Evolutionary conservation across 208 protist species (phyloP).

Genomic region (Perkinsela sp.): DNA sequence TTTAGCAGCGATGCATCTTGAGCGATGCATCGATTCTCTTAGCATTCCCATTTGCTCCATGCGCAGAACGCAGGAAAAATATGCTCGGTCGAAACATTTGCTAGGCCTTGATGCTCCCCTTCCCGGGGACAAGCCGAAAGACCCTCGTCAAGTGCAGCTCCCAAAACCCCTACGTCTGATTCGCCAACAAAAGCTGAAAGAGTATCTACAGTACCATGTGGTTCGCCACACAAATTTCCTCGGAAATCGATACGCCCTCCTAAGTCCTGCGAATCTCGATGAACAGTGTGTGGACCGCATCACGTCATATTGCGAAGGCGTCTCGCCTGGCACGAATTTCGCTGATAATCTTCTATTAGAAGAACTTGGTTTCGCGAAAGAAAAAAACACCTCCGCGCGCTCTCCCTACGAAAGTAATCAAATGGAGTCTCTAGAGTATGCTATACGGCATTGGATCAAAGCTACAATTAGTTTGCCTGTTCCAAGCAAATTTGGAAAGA

Average conservation of each 20-base stretch:
- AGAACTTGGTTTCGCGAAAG: not conserved
- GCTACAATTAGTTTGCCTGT: conserved; percentile 27
- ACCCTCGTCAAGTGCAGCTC: not conserved
- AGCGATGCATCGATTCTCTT: not conserved
- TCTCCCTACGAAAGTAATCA: not conserved
- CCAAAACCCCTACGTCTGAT: not conserved
- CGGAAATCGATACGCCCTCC: not conserved
- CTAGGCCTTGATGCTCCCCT: not conserved
- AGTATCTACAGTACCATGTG: not conserved
- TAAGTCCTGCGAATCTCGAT: not conserved
- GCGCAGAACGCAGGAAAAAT: not conserved
- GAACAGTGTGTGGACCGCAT: not conserved
- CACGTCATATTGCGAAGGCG: not conserved
- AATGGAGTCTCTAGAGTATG: not conserved
- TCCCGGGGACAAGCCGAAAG: not conserved
- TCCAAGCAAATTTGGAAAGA: conserved; percentile 26
- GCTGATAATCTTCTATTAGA: not conserved
- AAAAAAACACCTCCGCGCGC: not conserved
- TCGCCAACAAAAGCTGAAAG: not conserved
- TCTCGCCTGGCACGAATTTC: not conserved
- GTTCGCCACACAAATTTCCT: not conserved
- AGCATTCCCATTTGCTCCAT: not conserved
- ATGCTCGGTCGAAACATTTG: not conserved
- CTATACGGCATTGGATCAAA: not conserved
- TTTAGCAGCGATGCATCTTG: not conserved